A percentile compares a stretch with the other conserved stretches of the same genome.
Evolutionary conservation across 2,329 filamentous ascomycete species (phyloP).

Genomic region (Tolypocladium album): DNA sequence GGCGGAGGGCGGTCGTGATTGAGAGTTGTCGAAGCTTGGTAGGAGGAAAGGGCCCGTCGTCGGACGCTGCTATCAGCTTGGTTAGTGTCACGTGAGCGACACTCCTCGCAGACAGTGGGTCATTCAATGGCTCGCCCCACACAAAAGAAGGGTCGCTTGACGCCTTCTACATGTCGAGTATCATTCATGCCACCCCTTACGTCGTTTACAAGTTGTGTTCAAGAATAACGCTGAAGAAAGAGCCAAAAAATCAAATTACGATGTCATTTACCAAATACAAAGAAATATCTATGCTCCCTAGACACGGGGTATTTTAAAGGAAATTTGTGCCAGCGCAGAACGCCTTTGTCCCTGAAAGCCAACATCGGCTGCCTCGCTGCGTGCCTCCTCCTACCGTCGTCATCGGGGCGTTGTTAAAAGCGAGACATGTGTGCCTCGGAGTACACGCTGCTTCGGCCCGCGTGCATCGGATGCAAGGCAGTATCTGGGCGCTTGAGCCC

Average conservation of each 20-base stretch:
- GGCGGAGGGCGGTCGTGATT: neutral
- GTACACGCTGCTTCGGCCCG: constrained; percentile 31
- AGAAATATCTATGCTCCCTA: neutral
- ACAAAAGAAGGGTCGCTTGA: too few relatives aligned
- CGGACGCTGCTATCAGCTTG: neutral
- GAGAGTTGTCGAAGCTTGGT: neutral
- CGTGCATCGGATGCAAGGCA: constrained; percentile 43
- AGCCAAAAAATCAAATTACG: neutral
- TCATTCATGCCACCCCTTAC: neutral
- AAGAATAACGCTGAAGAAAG: neutral
- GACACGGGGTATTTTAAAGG: constrained; percentile 2
- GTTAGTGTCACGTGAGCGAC: neutral
- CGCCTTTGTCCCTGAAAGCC: neutral
- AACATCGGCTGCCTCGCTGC: neutral
- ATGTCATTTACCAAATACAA: neutral
- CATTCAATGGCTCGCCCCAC: neutral
- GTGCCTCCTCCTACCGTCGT: neutral
- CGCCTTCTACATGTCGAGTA: too few relatives aligned
- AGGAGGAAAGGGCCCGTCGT: neutral
- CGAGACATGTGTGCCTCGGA: constrained; percentile 39
- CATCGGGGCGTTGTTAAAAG: constrained; percentile 22
- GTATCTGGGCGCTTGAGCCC: constrained; percentile 44
- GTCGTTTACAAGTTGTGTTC: neutral
- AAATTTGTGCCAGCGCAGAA: neutral
- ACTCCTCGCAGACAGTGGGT: neutral